phyloP scores from a whole-genome alignment of 441 rosid genomes.

The Brassica balearica region DNA sequence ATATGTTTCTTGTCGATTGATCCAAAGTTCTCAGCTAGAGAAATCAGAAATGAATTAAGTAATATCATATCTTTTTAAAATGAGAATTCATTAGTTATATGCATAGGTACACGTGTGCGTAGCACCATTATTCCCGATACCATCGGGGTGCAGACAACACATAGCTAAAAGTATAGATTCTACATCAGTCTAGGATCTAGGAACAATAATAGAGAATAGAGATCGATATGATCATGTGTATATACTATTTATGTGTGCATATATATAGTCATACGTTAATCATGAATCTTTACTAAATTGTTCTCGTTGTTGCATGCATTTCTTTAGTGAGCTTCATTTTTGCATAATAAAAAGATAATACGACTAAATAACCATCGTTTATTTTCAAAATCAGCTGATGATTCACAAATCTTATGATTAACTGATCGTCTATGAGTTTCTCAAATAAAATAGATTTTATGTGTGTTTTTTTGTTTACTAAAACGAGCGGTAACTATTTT shows the following conservation, averaged over 20 bases:
- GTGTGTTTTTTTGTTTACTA: too few species aligned
- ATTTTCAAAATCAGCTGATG: too few species aligned
- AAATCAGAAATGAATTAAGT: not conserved
- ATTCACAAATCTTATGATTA: too few species aligned
- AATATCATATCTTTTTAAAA: not conserved
- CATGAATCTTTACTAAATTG: not conserved
- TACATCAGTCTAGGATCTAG: slow-evolving; percentile 24
- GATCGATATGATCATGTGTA: not conserved
- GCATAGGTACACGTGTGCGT: slow-evolving; percentile 33
- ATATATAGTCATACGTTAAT: not conserved
- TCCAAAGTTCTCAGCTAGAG: not conserved
- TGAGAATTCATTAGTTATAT: not conserved
- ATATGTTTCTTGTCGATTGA: too few species aligned
- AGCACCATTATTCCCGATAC: slow-evolving; percentile 19
- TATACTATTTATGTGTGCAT: not conserved
- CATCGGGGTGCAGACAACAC: slow-evolving; percentile 38
- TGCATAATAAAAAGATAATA: not conserved
- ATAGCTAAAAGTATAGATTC: slow-evolving; percentile 10
- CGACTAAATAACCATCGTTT: not conserved
- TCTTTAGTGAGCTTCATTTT: not conserved
- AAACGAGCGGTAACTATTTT: too few species aligned
- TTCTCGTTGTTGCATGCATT: not conserved
- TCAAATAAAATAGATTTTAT: too few species aligned
- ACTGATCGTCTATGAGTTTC: too few species aligned
- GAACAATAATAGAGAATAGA: slow-evolving; percentile 8